Conservation (phyloP, 768 basidiomycete genomes). For the Podaxis sp. region DNA sequence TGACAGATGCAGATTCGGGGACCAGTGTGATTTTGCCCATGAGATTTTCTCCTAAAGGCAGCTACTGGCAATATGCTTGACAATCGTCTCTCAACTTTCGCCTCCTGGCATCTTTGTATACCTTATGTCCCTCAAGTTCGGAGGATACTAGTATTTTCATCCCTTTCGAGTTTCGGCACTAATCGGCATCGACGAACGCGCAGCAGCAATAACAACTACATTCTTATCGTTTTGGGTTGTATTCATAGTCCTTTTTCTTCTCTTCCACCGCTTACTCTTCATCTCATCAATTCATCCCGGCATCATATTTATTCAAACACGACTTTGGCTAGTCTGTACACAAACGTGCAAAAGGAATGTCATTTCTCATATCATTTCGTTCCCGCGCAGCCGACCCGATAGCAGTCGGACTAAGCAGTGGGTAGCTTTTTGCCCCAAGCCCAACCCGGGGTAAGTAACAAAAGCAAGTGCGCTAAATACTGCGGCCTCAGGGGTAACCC, state of each 20-base stretch:
- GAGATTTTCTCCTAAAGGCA: constrained; percentile 36
- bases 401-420: no score
- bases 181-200: not conserved
- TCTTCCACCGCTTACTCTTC: not conserved
- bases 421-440: no score
- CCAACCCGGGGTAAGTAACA: not conserved
- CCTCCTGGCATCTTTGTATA: constrained; percentile 8
- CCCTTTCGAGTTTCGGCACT: not conserved
- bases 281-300: not conserved
- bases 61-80: not conserved
- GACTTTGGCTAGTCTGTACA: constrained; percentile 8
- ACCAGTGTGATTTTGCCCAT: constrained; percentile 85
- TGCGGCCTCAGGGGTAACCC: no score
- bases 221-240: not conserved
- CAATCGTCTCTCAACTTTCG: not conserved
- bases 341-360: not conserved
- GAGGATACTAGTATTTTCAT: not conserved
- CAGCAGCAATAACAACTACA: not conserved
- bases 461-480: no score
- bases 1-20: constrained; percentile 85
- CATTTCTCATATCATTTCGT: not conserved
- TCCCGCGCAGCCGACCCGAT: not conserved
- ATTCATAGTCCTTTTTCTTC: not conserved
- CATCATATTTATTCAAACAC: constrained; percentile 6
- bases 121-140: constrained; percentile 3